These are phyloP conservation scores for Actinidia arguta DNA, from an alignment of 179 eudicot genomes.

Conservation along the genomic window DNA sequence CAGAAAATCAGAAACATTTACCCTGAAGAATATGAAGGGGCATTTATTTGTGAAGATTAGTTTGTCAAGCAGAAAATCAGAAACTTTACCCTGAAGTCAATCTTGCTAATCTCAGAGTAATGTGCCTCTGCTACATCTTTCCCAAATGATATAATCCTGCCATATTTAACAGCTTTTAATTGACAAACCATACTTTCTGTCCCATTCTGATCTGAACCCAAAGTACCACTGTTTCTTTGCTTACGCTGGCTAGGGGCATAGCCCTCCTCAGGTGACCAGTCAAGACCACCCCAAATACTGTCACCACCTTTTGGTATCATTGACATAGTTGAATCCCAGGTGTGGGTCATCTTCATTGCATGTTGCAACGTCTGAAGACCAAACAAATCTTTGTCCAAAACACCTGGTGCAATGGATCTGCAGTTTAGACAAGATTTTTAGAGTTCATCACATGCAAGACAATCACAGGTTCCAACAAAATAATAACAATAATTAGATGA, in stretches of 20 bases:
- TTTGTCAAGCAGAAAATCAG: neutral
- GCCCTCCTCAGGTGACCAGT: conserved; percentile 97
- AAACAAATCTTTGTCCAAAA: conserved; percentile 78
- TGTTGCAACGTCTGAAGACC: conserved; percentile 87
- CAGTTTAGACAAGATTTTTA: conserved; percentile 4
- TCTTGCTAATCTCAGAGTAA: conserved; percentile 62
- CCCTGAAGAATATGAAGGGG: conserved; percentile 51
- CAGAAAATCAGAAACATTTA: conserved; percentile 31
- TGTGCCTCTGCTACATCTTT: conserved; percentile 77
- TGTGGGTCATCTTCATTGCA: conserved; percentile 93
- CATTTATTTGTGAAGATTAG: neutral
- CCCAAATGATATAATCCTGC: conserved; percentile 89
- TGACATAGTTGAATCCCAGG: conserved; percentile 99
- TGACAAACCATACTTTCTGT: conserved; percentile 31
- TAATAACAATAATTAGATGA: neutral
- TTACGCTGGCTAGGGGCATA: conserved; percentile 55
- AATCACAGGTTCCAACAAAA: neutral
- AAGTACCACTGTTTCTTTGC: conserved; percentile 39
- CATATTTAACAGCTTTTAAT: conserved; percentile 57
- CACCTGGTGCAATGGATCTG: conserved; percentile 92
- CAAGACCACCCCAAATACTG: conserved; percentile 93
- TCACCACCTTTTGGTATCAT: conserved; percentile 97
- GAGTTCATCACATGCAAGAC: neutral
- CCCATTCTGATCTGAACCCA: conserved; percentile 32
- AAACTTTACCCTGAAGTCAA: conserved; percentile 80